Evolutionary conservation across 768 basidiomycete genomes (phyloP).

Genomic region (Rhodotorula taiwanensis): DNA sequence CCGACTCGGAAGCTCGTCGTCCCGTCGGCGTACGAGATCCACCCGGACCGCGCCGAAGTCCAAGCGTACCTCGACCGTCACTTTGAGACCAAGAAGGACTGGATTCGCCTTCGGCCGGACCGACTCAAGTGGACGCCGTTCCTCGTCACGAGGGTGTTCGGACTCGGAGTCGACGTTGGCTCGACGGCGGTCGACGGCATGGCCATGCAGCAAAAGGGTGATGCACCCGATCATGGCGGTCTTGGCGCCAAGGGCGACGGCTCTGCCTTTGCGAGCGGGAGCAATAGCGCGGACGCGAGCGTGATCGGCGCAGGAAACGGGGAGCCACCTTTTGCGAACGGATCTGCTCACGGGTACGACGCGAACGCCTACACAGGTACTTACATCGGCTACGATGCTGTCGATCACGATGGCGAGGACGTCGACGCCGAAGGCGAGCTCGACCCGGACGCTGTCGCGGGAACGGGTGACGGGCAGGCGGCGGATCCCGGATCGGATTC

Average conservation of each 20-base stretch:
- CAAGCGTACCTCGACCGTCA: slow-evolving; percentile 60
- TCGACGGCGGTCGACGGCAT: slow-evolving; percentile 23
- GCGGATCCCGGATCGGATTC: neutral
- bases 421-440: neutral
- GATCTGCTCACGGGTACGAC: no score
- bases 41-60: slow-evolving; percentile 64
- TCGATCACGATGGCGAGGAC: neutral
- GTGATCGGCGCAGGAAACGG: no score
- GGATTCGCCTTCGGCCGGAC: slow-evolving; percentile 64
- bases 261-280: neutral
- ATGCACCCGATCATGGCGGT: no score
- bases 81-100: slow-evolving; percentile 61
- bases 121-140: slow-evolving; percentile 94
- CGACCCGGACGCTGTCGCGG: neutral
- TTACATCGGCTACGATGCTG: no score
- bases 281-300: no score
- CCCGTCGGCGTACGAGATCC: slow-evolving; percentile 58
- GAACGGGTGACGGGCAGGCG: neutral
- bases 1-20: slow-evolving; percentile 5
- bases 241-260: neutral
- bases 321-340: no score
- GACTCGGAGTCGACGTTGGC: slow-evolving; percentile 17
- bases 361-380: no score
- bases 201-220: neutral
- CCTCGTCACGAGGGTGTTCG: slow-evolving; percentile 49